Evolutionary conservation across 768 basidiomycete species (phyloP).

Genomic region (Mycena galopus): DNA sequence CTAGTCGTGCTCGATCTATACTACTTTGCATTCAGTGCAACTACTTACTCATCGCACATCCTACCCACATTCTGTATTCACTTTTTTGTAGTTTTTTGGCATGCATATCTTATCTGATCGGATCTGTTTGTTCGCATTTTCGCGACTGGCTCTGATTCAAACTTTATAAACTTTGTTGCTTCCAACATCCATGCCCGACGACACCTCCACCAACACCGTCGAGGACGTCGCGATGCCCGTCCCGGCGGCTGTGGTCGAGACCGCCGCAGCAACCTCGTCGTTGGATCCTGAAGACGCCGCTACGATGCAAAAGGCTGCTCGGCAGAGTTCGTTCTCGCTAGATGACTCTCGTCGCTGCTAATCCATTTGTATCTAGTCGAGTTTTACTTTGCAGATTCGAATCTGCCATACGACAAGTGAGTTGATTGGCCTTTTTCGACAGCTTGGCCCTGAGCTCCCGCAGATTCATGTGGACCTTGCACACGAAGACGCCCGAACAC

Average conservation of each 20-base stretch:
- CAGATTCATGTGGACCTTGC: slow-evolving; percentile 96
- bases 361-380: slow-evolving; percentile 72
- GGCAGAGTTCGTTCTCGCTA: slow-evolving; percentile 61
- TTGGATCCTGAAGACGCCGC: slow-evolving; percentile 50
- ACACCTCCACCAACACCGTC: neutral
- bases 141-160: slow-evolving; percentile 18
- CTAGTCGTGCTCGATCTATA: slow-evolving; percentile 43
- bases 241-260: neutral
- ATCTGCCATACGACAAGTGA: slow-evolving; percentile 91
- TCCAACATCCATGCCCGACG: slow-evolving; percentile 26
- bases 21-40: slow-evolving; percentile 18
- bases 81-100: neutral
- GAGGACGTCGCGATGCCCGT: slow-evolving; percentile 22
- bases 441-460: neutral
- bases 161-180: neutral
- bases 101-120: slow-evolving; percentile 18
- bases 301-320: slow-evolving; percentile 61
- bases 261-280: neutral
- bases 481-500: slow-evolving; percentile 84
- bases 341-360: neutral
- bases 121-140: slow-evolving; percentile 23
- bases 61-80: slow-evolving; percentile 25
- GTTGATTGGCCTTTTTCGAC: slow-evolving; percentile 27
- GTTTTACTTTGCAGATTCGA: slow-evolving; percentile 98
- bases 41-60: slow-evolving; percentile 20